These are phyloP conservation scores for Fraxinus albicans DNA, from an alignment of 305 asterid genomes.

Conservation along the genomic window DNA sequence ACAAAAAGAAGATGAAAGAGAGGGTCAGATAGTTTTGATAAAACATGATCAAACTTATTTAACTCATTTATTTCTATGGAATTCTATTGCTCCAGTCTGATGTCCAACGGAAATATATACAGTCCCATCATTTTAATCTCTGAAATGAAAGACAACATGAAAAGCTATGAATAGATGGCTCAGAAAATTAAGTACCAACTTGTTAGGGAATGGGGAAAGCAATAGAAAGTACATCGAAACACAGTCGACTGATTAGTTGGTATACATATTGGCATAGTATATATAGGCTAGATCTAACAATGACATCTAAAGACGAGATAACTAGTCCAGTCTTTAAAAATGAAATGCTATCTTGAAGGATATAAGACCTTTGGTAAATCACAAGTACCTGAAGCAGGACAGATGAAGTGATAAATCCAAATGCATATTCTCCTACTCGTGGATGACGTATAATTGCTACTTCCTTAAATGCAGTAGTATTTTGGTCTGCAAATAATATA, in stretches of 20 bases:
- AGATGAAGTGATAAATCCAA: slow-evolving; percentile 92
- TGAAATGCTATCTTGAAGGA: background rate
- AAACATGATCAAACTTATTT: background rate
- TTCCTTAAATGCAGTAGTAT: slow-evolving; percentile 87
- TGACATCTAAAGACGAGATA: background rate
- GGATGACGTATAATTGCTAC: slow-evolving; percentile 92
- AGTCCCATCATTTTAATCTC: background rate
- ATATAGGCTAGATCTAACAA: background rate
- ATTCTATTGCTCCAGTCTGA: background rate
- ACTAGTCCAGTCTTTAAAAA: background rate
- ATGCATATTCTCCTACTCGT: slow-evolving; percentile 94
- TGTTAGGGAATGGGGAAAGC: background rate
- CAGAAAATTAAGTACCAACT: background rate
- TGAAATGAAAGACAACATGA: background rate
- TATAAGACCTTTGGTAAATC: slow-evolving; percentile 3
- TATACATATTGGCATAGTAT: background rate
- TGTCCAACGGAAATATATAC: background rate
- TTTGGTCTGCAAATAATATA: slow-evolving; percentile 58
- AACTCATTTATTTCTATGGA: background rate
- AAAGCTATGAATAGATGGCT: background rate
- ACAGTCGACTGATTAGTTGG: background rate
- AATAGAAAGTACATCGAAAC: background rate
- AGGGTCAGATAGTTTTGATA: background rate
- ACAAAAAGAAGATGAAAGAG: background rate
- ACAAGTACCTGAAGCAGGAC: slow-evolving; percentile 76